Base-by-base conservation (phyloP, 2,329 filamentous ascomycete genomes). In the Hymenoscyphus linearis region DNA sequence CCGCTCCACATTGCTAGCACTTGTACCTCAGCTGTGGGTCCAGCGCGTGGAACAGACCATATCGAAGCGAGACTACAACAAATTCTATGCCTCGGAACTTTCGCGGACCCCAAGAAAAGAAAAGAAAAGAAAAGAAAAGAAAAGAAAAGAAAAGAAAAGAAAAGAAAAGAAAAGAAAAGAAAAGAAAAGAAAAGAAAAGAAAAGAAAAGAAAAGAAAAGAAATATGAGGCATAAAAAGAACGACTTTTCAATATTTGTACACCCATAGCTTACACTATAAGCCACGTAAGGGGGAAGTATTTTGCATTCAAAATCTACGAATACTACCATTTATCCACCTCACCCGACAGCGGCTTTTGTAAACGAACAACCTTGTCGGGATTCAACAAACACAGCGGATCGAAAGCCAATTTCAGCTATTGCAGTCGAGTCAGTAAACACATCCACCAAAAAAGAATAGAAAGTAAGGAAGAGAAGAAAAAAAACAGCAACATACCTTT, bases 371-470 rank as follows among this genome's bases (percentile, higher is more conserved):
- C 80, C 76, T 89, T 89, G 76, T 89, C 86, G 68, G 82, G 85
- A 76, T 89, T 89, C 60, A 74, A 62, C 22, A 89, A 74, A 67
- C 82, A 87, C 35, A 91, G 77, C 2, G 90, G 90, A 74, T 95
- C 91, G 65, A 92, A 88, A 0, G 90, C 88, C 69, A 85, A 80
- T 78, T 95, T 95, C 73, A 93, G 85, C 86, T 90, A 47, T 40
- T 14, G 18, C 25, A 22, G 47, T 5, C 22, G 25, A 50, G 44
- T 50, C 10, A 50, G 44, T 50, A 50, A 22, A 44, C n/a, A 18
- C 4, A 18, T 44, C 4, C n/a, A 55, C 64, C 44, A 50, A 18
- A 14, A 10, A 68, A 57, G 59, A 34, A 12, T 25, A 36, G 55
- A n/a, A n/a, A 34, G 2, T 36, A 34, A 4, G 2, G 16, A 27